Evolutionary conservation across 2,329 filamentous ascomycete species (phyloP).

Genomic region (Plenodomus biglobosus): DNA sequence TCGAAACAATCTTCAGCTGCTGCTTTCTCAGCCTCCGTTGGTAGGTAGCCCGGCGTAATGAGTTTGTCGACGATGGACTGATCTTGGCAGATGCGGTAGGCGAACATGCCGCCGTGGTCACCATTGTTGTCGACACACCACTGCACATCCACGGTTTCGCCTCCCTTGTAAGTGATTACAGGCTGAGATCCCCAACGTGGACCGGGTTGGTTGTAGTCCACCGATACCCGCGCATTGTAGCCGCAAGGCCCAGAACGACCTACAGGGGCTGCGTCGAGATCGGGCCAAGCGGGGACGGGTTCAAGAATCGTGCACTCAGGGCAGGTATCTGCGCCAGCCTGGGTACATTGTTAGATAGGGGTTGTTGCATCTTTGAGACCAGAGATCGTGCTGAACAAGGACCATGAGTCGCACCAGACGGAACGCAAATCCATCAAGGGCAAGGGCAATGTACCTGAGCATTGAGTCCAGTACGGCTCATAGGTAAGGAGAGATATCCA

Average conservation of each 20-base stretch:
- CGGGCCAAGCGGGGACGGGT: slow-evolving; percentile 38
- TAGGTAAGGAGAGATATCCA: slow-evolving; percentile 37
- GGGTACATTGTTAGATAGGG: not conserved
- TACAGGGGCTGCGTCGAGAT: slow-evolving; percentile 30
- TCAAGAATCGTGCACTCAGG: slow-evolving; percentile 41
- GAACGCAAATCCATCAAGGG: not conserved
- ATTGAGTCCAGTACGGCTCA: slow-evolving; percentile 40
- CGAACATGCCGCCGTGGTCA: slow-evolving; percentile 41
- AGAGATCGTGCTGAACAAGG: too few relatives aligned
- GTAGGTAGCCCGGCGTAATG: slow-evolving; percentile 32
- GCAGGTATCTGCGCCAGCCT: slow-evolving; percentile 36
- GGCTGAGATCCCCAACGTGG: slow-evolving; percentile 32
- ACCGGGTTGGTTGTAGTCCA: slow-evolving; percentile 41
- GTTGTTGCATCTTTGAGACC: too few relatives aligned
- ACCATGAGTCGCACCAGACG: too few relatives aligned
- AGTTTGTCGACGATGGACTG: slow-evolving; percentile 37
- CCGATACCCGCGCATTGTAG: slow-evolving; percentile 40
- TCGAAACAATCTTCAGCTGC: slow-evolving; percentile 38
- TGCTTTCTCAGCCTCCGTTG: slow-evolving; percentile 40
- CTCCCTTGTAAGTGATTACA: slow-evolving; percentile 34
- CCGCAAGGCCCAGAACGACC: slow-evolving; percentile 39
- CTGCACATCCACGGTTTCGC: slow-evolving; percentile 36
- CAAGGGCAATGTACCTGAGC: slow-evolving; percentile 23
- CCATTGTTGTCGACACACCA: slow-evolving; percentile 41
- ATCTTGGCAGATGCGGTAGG: slow-evolving; percentile 39